Evolutionary conservation across 1,284 basidiomycete species (phyloP).

Genomic region (Ustilago loliicola): DNA sequence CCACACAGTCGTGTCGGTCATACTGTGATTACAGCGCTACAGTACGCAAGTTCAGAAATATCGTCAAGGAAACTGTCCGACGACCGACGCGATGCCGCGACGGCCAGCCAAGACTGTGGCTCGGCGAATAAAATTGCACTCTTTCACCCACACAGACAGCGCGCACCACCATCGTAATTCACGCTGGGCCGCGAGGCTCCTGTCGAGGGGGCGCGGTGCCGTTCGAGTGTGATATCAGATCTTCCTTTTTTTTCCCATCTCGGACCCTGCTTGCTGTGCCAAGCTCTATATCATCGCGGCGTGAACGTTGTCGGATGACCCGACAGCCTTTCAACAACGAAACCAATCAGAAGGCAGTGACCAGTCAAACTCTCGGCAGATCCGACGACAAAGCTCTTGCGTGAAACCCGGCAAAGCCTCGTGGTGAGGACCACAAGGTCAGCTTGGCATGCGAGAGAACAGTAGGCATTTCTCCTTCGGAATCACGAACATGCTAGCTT

Average conservation of each 20-base stretch:
- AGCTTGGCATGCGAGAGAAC: not conserved
- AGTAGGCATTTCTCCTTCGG: not conserved
- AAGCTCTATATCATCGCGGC: too few relatives aligned
- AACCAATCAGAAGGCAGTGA: not conserved
- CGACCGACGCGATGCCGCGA: not conserved
- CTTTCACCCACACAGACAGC: not conserved
- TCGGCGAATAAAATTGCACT: conserved; percentile 3
- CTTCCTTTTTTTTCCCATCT: too few relatives aligned
- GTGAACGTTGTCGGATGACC: not conserved
- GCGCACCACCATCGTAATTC: not conserved
- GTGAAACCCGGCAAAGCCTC: not conserved
- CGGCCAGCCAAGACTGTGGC: not conserved
- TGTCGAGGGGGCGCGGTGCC: not conserved
- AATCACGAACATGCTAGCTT: not conserved
- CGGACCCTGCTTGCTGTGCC: too few relatives aligned
- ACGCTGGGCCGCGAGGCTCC: not conserved
- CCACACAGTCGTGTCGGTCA: not conserved
- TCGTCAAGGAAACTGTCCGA: too few relatives aligned
- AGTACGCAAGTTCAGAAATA: too few relatives aligned
- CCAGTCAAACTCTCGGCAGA: conserved; percentile 2
- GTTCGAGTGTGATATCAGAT: too few relatives aligned
- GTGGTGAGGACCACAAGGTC: conserved; percentile 5
- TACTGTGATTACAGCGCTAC: too few relatives aligned
- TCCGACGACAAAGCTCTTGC: not conserved
- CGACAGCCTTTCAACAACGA: not conserved